Evolutionary conservation across 257 asterid genomes (phyloP), one percentile per base, ranked within the genome.

Genomic region (Asclepias syriaca): DNA sequence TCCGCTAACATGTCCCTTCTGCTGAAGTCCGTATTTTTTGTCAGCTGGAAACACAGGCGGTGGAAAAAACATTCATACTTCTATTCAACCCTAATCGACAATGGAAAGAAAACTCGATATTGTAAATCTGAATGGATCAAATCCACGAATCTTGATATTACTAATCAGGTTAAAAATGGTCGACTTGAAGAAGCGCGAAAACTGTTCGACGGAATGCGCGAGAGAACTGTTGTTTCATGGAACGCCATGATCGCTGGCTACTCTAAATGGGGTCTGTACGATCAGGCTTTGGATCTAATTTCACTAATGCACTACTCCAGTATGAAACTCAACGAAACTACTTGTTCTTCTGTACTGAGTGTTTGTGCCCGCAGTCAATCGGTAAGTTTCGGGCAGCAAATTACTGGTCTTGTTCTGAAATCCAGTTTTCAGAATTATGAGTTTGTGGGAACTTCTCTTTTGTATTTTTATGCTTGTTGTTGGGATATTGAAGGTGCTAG

Each of bases 161-260:
- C 86, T 0, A 0, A 5, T 3, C n/a, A 46, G 13, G 75, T 75
- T 64, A 39, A 75, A 72, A 70, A 69, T 7, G 91, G 96, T 45
- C 83, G 79, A 22, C 73, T 89, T 5, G 75, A 82, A 50, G 69
- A 58, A 14, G 96, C 96, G 45, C 94, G 92, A 73, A 75, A 68
- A 0, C 19, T 89, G 71, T 90, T 93, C 84, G 96, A 87, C 82
- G 66, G 39, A 84, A 87, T 90, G 98, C 92, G 68, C 4, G 76
- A 83, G 1, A 81, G 98, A 82, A 81, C 93, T 0, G 85, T 80
- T 40, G 91, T 86, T 51, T 87, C 98, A 3, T 93, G 96, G 96
- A 93, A 90, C 66, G 70, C 89, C 81, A 89, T 87, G 91, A 85
- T 93, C 22, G 80, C 89, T 54, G 96, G 90, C 13, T 90, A 86